These are phyloP conservation scores for Ettlia oleoabundans DNA, from an alignment of 139 green algal genomes.

Conservation along the genomic window DNA sequence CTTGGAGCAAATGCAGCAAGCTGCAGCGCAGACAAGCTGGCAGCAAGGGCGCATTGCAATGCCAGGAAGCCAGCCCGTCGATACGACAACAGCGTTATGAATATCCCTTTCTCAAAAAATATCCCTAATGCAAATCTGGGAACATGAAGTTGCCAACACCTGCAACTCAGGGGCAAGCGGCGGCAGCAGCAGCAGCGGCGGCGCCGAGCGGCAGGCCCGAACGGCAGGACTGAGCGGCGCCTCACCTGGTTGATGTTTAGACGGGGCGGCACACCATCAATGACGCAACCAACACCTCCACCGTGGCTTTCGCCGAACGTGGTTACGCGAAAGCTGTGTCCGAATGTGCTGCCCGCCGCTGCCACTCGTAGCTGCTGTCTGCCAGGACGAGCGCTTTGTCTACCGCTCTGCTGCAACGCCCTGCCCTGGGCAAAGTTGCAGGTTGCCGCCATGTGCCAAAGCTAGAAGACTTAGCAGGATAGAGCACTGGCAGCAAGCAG, in stretches of 20 bases:
- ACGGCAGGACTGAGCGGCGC: neutral
- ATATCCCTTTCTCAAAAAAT: too few relatives aligned
- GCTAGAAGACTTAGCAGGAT: neutral
- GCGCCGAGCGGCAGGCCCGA: neutral
- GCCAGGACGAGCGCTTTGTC: neutral
- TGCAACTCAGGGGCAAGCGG: too few relatives aligned
- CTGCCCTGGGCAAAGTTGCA: neutral
- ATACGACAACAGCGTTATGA: too few relatives aligned
- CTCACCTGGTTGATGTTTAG: constrained; percentile 78
- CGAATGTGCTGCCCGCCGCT: constrained; percentile 87
- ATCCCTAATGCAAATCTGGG: too few relatives aligned
- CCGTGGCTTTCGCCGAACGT: constrained; percentile 98
- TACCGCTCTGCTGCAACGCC: constrained; percentile 5
- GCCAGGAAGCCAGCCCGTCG: too few relatives aligned
- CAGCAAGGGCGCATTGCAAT: too few relatives aligned
- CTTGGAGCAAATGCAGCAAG: neutral
- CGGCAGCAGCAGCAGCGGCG: neutral
- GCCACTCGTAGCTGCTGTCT: constrained; percentile 5
- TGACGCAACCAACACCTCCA: constrained; percentile 95
- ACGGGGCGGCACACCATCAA: constrained; percentile 94
- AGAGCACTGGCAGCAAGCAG: too few relatives aligned
- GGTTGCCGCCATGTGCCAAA: neutral
- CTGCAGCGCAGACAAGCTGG: too few relatives aligned
- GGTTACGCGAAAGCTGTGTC: constrained; percentile 91
- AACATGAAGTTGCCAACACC: too few relatives aligned